Evolutionary conservation across 1,284 basidiomycete species (phyloP).

Genomic region (Pterulicium gracile): DNA sequence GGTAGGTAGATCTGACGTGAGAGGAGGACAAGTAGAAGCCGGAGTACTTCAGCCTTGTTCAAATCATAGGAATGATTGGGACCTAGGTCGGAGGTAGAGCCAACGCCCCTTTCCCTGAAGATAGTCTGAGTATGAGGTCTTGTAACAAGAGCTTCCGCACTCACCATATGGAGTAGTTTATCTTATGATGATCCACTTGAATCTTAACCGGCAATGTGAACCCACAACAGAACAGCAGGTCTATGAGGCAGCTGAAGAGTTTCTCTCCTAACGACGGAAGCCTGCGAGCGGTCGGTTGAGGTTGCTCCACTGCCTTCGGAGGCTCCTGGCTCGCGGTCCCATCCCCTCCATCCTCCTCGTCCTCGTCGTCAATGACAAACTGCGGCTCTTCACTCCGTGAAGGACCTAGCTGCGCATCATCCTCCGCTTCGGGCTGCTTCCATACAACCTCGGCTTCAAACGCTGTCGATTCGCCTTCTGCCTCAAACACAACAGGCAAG

Average conservation of each 20-base stretch:
- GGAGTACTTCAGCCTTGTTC: constrained; percentile 81
- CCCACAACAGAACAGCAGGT: constrained; percentile 84
- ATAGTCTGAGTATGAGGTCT: constrained; percentile 4
- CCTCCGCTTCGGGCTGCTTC: constrained; percentile 47
- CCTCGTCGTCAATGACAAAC: constrained; percentile 79
- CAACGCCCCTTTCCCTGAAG: constrained; percentile 83
- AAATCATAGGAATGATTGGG: constrained; percentile 58
- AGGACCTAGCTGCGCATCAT: constrained; percentile 21
- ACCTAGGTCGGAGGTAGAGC: constrained; percentile 68
- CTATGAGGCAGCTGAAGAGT: constrained; percentile 69
- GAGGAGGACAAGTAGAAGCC: constrained; percentile 75
- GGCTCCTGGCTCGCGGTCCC: constrained; percentile 18
- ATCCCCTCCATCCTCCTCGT: constrained; percentile 29
- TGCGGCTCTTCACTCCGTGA: constrained; percentile 32
- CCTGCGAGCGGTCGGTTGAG: constrained; percentile 20
- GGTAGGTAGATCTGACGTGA: constrained; percentile 82
- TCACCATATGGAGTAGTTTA: constrained; percentile 79
- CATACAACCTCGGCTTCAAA: constrained; percentile 68
- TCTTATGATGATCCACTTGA: constrained; percentile 73
- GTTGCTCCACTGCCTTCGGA: constrained; percentile 14
- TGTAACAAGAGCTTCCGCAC: constrained; percentile 14
- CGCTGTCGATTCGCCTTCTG: constrained; percentile 57
- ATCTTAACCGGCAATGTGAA: constrained; percentile 78
- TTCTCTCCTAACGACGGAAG: constrained; percentile 71
- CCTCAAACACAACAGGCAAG: constrained; percentile 81